Conservation (phyloP, 306 rosid species). For the Sphenostylis stenocarpa region DNA sequence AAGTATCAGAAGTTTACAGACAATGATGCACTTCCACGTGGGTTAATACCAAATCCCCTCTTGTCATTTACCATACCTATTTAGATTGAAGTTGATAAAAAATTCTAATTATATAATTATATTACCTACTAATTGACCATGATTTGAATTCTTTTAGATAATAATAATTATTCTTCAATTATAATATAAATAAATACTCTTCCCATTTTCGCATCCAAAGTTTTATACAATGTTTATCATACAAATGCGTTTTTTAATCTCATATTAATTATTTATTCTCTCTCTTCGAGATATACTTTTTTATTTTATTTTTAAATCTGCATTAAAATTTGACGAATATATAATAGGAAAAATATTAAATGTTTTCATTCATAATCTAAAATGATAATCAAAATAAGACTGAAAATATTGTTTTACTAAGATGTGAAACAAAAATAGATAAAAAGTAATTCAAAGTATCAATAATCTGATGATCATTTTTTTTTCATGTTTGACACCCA, state of each 20-base stretch:
- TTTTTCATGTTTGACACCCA: background rate
- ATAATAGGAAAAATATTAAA: background rate
- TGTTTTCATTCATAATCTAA: background rate
- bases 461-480: no score
- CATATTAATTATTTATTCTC: background rate
- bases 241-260: background rate
- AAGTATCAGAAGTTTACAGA: background rate
- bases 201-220: no score
- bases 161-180: background rate
- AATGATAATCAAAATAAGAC: background rate
- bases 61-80: background rate
- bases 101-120: background rate
- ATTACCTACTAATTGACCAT: background rate
- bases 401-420: background rate
- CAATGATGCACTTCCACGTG: no score
- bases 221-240: background rate
- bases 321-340: background rate
- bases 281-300: background rate
- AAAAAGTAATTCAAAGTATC: background rate
- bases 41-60: no score
- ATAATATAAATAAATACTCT: background rate
- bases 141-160: background rate
- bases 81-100: background rate
- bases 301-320: background rate
- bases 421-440: background rate